A percentile compares a stretch with the other conserved stretches of the same genome.
Evolutionary conservation across 768 basidiomycete genomes (phyloP).

Genomic region (Amanita rubescens): DNA sequence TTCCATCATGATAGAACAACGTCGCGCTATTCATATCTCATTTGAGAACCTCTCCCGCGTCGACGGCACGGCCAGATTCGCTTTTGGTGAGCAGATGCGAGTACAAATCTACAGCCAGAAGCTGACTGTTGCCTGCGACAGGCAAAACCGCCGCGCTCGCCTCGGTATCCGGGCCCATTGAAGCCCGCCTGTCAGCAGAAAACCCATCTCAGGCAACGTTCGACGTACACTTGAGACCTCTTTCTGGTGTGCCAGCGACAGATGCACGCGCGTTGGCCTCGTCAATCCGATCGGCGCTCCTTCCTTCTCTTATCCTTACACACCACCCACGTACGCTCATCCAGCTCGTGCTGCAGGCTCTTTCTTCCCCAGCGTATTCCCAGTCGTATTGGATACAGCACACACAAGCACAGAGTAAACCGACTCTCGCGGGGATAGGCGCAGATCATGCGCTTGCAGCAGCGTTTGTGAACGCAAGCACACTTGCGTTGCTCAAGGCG

Average conservation of each 20-base stretch:
- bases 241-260: conserved; percentile 62
- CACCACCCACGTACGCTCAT: conserved; percentile 67
- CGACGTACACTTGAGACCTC: conserved; percentile 66
- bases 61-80: conserved; percentile 72
- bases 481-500: conserved; percentile 60
- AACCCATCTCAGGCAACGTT: conserved; percentile 66
- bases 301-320: conserved; percentile 57
- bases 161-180: conserved; percentile 76
- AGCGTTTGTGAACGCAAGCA: conserved; percentile 63
- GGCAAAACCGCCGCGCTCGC: conserved; percentile 44
- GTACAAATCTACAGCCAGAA: background rate
- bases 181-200: conserved; percentile 63
- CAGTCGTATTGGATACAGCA: conserved; percentile 7
- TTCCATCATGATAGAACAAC: background rate
- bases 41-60: conserved; percentile 62
- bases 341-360: conserved; percentile 69
- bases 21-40: conserved; percentile 27
- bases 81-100: conserved; percentile 38
- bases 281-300: conserved; percentile 47
- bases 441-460: conserved; percentile 34
- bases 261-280: conserved; percentile 54
- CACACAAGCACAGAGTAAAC: background rate
- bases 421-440: conserved; percentile 22
- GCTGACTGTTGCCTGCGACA: conserved; percentile 11
- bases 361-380: conserved; percentile 19